Base-by-base conservation (phyloP, 768 basidiomycete genomes). In the Leccinum uliginosum region DNA sequence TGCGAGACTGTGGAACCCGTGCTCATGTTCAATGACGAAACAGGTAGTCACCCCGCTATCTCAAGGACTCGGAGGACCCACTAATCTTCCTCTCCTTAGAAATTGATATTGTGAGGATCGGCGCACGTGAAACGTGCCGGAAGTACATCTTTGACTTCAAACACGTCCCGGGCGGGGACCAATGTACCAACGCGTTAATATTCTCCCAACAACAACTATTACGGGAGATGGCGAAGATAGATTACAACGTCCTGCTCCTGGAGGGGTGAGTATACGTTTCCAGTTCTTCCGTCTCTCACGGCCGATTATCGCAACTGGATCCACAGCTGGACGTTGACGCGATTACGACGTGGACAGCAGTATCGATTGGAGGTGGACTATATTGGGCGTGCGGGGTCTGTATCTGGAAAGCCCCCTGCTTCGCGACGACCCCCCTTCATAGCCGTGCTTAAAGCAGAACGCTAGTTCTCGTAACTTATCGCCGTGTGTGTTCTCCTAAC, bases 341-440 rank as follows among this genome's bases (percentile, higher is more conserved):
- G 86, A 23, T 77, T 84, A 63, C 85, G 87, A 55, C 81, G 76
- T 63, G 84, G 80, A 52, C 83, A 82, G 63, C 73, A 73, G 30
- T 77, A 86, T 71, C 81, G 90, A 27, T 75, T 89, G 35, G 83
- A 89, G 66, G 81, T 91, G 19, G 78, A 80, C 57, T 91, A 92
- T 70, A 78, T 69, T 55, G 89, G 83, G 6, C 78, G 85, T 59
- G 85, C 86, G 17, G 89, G 85, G 49, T 81, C 75, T 59, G 76
- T 80, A 45, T 66, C 74, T 0, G 82, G 81, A 30, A 77, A 82
- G 62, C 57, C 77, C 24, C 76, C 79, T n/a, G 57, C 70, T 53
- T 70, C 67, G 23, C 75, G 76, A 30, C 76, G 75, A 17, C 85
- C 86, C 23, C 90, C 89, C 0, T 91, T 86, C 72, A 80, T 89